Evolutionary conservation across 208 protist genomes (phyloP).

Genomic region (Zelonia costaricensis): DNA sequence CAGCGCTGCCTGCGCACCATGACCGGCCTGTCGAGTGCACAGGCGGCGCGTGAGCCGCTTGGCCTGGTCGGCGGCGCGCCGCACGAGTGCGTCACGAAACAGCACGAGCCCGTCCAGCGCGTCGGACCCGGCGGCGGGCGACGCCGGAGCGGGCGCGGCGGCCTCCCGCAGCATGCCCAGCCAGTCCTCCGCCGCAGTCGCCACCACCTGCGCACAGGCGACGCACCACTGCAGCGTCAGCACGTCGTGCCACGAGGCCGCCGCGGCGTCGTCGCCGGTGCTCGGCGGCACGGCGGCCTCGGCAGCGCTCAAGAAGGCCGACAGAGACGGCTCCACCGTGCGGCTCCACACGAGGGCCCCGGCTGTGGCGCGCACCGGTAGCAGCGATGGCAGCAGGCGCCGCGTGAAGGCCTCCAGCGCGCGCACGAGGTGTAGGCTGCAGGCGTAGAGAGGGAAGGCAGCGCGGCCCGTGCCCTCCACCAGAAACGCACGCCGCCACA

Average conservation of each 20-base stretch:
- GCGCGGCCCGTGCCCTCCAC: not conserved
- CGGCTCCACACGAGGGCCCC: slow-evolving; percentile 14
- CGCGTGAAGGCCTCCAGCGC: slow-evolving; percentile 58
- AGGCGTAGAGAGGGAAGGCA: slow-evolving; percentile 14
- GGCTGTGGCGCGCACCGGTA: slow-evolving; percentile 11
- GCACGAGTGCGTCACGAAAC: slow-evolving; percentile 17
- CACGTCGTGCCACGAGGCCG: slow-evolving; percentile 18
- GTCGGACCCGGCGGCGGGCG: slow-evolving; percentile 4
- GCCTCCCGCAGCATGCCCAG: slow-evolving; percentile 31
- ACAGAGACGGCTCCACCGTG: slow-evolving; percentile 25
- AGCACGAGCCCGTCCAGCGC: slow-evolving; percentile 19
- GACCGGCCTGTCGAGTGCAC: slow-evolving; percentile 6
- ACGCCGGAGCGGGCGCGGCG: not conserved
- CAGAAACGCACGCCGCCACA: slow-evolving; percentile 65
- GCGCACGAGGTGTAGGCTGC: slow-evolving; percentile 45
- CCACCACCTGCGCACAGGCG: slow-evolving; percentile 22
- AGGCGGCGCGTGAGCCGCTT: slow-evolving; percentile 7
- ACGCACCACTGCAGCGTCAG: slow-evolving; percentile 23
- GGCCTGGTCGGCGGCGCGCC: slow-evolving; percentile 19
- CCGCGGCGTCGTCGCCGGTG: not conserved
- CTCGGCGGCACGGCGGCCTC: slow-evolving; percentile 12
- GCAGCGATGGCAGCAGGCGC: slow-evolving; percentile 39
- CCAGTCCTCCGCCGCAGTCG: slow-evolving; percentile 38
- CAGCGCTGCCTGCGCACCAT: slow-evolving; percentile 2
- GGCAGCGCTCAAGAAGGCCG: slow-evolving; percentile 11